Base-by-base conservation (phyloP, 805 yeast species). In the Myxozyma udenii region DNA sequence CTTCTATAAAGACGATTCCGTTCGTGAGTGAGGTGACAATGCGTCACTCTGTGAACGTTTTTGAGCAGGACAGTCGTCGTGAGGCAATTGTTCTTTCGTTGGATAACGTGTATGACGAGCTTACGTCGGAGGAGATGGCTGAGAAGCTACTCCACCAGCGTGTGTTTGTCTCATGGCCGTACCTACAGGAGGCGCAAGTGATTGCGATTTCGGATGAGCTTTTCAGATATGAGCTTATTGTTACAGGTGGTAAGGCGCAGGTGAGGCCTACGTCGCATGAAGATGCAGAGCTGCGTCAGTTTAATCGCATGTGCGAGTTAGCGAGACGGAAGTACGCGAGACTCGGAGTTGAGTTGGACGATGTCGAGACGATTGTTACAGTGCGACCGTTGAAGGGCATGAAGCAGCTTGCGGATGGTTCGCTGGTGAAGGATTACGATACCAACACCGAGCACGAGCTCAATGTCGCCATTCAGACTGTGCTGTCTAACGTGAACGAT, bases 161-260 rank as follows among this genome's bases (percentile, higher is more conserved):
- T 44, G 84, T 86, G 2, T 90, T 82, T 65, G 79, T 86, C 11
- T 80, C 83, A 61, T 93, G 95, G 91, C 99, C 99, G n/a, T 87
- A 80, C 64, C 72, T 93, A 59, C 77, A 82, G 61, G 97, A 91
- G 69, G 84, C 89, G 7, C 80, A 78, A 63, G 81, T 91, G 37
- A 72, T 81, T 11, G 75, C 77, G 21, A 78, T 91, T 3, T 66
- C 75, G 32, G 90, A 85, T 65, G 78, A 75, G 12, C 67, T 72
- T 16, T 69, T 67, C 61, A 74, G 72, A 41, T 85, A 78, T 61
- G 79, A 50, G 16, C 71, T 74, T 12, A 66, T 70, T 12, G 64
- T 66, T 7, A 68, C 72, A 14, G 63, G 25, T 32, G 57, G 53
- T 11, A 39, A 37, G 23, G 25, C 32, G 2, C 26, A 28, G 32